Evolutionary conservation across 805 yeast genomes (phyloP).

Genomic region (Schwanniomyces pseudopolymorphus): DNA sequence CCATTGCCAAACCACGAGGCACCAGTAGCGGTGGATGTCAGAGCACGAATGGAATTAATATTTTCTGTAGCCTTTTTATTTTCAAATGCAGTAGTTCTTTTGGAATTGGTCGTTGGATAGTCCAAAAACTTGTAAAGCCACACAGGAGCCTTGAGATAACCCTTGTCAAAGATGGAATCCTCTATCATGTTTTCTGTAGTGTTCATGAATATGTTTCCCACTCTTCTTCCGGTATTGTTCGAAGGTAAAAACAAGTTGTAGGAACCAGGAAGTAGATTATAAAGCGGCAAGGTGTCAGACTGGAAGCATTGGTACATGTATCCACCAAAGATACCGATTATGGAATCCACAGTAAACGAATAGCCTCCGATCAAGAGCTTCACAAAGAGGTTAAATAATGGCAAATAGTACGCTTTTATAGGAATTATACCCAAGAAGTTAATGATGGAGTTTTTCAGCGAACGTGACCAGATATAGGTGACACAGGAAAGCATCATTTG

Average conservation of each 20-base stretch:
- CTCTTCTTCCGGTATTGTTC: slow-evolving; percentile 22
- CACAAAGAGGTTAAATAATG: slow-evolving; percentile 37
- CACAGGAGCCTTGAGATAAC: slow-evolving; percentile 57
- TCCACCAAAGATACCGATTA: slow-evolving; percentile 55
- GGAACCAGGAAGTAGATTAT: slow-evolving; percentile 36
- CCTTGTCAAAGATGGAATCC: slow-evolving; percentile 50
- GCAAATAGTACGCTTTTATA: slow-evolving; percentile 55
- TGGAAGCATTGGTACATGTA: slow-evolving; percentile 64
- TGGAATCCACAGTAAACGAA: slow-evolving; percentile 36
- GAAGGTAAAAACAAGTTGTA: slow-evolving; percentile 15
- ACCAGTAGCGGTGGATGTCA: slow-evolving; percentile 3
- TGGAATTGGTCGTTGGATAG: slow-evolving; percentile 25
- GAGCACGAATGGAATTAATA: background rate
- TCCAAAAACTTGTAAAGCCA: slow-evolving; percentile 31
- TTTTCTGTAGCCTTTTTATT: background rate
- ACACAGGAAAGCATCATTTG: slow-evolving; percentile 51
- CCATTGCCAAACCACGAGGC: slow-evolving; percentile 13
- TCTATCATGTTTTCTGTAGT: slow-evolving; percentile 18
- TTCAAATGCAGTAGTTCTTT: slow-evolving; percentile 28
- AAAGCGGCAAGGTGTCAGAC: slow-evolving; percentile 48
- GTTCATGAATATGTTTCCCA: slow-evolving; percentile 19
- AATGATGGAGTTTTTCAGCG: slow-evolving; percentile 51
- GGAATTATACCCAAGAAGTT: slow-evolving; percentile 54
- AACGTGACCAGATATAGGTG: slow-evolving; percentile 62
- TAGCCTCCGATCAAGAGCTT: slow-evolving; percentile 44